Evolutionary conservation across 805 yeast species (phyloP).

Genomic region (Groenewaldozyma tartarivorans): DNA sequence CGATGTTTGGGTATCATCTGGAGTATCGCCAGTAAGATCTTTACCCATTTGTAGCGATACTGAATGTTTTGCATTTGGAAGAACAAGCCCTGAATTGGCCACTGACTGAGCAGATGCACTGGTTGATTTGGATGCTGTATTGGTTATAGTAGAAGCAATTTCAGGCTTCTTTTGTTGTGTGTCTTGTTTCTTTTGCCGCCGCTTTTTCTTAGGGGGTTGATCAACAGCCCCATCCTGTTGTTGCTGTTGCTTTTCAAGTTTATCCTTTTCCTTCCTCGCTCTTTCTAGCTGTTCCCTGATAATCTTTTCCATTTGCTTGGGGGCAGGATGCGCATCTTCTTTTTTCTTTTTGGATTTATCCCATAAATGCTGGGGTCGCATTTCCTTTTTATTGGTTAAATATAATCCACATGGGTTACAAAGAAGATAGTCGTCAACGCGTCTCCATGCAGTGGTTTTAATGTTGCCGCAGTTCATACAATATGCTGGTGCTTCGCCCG

Average conservation of each 20-base stretch:
- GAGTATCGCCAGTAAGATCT: not conserved
- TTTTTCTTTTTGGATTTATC: constrained; percentile 5
- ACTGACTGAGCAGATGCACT: not conserved
- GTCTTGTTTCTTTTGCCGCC: not conserved
- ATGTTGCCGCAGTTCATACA: constrained; percentile 27
- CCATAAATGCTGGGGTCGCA: constrained; percentile 20
- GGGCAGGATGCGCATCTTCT: not conserved
- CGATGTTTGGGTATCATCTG: not conserved
- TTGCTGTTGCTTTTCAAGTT: not conserved
- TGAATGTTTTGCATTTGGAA: not conserved
- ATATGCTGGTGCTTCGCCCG: constrained; percentile 19
- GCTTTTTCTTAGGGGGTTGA: not conserved
- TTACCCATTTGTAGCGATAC: not conserved
- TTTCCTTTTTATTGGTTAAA: constrained; percentile 13
- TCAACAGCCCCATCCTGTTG: not conserved
- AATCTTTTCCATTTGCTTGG: constrained; percentile 2
- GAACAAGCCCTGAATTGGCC: not conserved
- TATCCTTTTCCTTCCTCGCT: not conserved
- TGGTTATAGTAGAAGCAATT: no score
- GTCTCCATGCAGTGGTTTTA: constrained; percentile 24
- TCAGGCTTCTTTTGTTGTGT: not conserved
- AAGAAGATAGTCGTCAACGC: constrained; percentile 12
- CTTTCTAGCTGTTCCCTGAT: not conserved
- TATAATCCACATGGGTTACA: constrained; percentile 25
- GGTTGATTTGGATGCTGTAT: no score